Evolutionary conservation across 345 rosid species (phyloP).

Genomic region (Eucalyptus guilfoylei): DNA sequence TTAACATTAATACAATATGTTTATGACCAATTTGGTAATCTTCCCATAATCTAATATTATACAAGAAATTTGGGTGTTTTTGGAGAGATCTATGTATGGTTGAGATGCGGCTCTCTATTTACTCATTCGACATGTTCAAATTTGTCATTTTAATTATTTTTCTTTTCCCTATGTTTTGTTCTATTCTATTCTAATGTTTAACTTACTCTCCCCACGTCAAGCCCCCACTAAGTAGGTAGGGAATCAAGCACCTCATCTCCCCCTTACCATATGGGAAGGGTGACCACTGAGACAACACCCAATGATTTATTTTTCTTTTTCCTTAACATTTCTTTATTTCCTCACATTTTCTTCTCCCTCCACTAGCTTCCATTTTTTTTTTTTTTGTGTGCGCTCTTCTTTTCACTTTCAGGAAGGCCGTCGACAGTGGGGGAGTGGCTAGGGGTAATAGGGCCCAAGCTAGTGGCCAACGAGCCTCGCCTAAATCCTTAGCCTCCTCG

Average conservation of each 20-base stretch:
- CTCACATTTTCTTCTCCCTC: background rate
- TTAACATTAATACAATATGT: too few relatives aligned
- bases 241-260: too few relatives aligned
- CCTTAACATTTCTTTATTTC: background rate
- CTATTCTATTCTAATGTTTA: too few relatives aligned
- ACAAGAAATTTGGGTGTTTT: background rate
- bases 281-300: rapidly evolving
- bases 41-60: background rate
- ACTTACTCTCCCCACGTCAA: too few relatives aligned
- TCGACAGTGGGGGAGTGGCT: too few relatives aligned
- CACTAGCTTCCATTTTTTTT: background rate
- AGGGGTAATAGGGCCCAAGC: too few relatives aligned
- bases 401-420: background rate
- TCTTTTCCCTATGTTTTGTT: background rate
- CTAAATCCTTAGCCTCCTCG: too few relatives aligned
- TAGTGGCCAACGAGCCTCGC: too few relatives aligned
- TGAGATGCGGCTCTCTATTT: background rate
- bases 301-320: background rate
- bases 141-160: background rate
- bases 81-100: background rate
- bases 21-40: background rate
- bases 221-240: too few relatives aligned
- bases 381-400: rapidly evolving
- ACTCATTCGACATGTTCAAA: background rate
- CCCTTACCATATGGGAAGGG: too few relatives aligned